Base-by-base conservation (phyloP, 495 filamentous ascomycete species). In the Xylaria nigripes region DNA sequence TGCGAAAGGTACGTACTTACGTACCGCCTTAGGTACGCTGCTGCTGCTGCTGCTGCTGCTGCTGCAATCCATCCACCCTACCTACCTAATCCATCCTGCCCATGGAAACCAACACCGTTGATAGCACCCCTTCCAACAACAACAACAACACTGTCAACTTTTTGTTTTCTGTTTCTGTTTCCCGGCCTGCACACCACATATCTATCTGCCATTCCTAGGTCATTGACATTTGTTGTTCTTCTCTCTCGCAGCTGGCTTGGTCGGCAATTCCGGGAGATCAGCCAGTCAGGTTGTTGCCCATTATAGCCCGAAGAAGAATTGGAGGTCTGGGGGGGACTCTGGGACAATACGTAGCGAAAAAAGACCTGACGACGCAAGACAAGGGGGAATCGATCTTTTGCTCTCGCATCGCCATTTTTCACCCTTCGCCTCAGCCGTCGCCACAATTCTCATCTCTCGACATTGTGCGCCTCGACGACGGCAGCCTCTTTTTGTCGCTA, bases 201-300 rank as follows among this genome's bases (percentile, higher is more conserved):
- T 54, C 51, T 45, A 24, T n/a, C 44, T 8, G 27, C 42, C 23
- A 18, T n/a, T n/a, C 15, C 24, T 34, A 19, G 43, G 24, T 23
- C 22, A 18, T 45, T 40, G 40, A 45, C 27, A 16, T 45, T 18
- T 40, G 8, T 10, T 21, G 24, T 32, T 43, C 27, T 44, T 24
- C 32, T 49, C 18, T 13, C 34, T 27, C 23, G 46, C 38, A 22
- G 36, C 45, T 48, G 44, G 43, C 25, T 48, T 13, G 21, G 25
- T 55, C 45, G 53, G 46, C 46, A 43, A 43, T 25, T 24, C 36
- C 46, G 38, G 53, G 46, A 46, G 52, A 55, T 16, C 12, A 45
- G 38, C 46, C 46, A 32, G 24, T 38, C 34, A 49, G 23, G 27
- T 13, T 38, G 22, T 18, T 50, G 23, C 34, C 36, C 48, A 15